Conservation (phyloP, 2,329 filamentous ascomycete genomes). For the Dactylellina haptotyla region DNA sequence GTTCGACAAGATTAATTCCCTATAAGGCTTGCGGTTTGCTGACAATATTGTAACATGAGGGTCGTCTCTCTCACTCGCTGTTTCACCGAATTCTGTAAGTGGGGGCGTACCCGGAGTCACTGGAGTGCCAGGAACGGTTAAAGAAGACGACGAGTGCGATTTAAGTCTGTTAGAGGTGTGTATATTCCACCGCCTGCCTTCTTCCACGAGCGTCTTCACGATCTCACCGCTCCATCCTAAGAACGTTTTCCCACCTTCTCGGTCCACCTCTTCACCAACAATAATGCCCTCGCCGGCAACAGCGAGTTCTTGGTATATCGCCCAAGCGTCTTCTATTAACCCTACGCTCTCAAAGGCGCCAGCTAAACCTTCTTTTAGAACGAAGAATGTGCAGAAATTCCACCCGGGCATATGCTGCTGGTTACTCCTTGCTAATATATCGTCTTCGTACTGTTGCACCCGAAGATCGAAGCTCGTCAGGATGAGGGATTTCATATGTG, state of each 20-base stretch:
- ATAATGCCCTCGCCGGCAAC: constrained; percentile 86
- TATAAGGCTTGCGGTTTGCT: constrained; percentile 79
- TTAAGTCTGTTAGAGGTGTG: constrained; percentile 59
- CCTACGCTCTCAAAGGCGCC: constrained; percentile 96
- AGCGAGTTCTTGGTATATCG: constrained; percentile 92
- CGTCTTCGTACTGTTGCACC: constrained; percentile 94
- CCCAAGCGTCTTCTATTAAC: constrained; percentile 90
- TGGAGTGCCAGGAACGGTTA: constrained; percentile 63
- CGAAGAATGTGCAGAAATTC: constrained; percentile 99
- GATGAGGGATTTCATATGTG: constrained; percentile 87
- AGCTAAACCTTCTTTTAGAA: constrained; percentile 93
- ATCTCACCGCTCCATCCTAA: constrained; percentile 57
- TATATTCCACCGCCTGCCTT: constrained; percentile 54
- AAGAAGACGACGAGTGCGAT: constrained; percentile 62
- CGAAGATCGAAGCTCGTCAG: constrained; percentile 88
- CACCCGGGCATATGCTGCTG: constrained; percentile 89
- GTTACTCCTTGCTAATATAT: constrained; percentile 91
- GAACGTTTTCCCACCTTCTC: constrained; percentile 63
- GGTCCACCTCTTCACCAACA: constrained; percentile 71
- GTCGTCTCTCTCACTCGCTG: constrained; percentile 59
- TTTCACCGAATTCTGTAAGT: constrained; percentile 44
- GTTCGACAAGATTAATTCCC: constrained; percentile 90
- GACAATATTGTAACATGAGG: constrained; percentile 71
- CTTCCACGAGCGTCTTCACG: constrained; percentile 55
- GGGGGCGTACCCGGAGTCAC: constrained; percentile 60